phyloP scores from a whole-genome alignment of 768 basidiomycete genomes.

The Clathrus columnatus region DNA sequence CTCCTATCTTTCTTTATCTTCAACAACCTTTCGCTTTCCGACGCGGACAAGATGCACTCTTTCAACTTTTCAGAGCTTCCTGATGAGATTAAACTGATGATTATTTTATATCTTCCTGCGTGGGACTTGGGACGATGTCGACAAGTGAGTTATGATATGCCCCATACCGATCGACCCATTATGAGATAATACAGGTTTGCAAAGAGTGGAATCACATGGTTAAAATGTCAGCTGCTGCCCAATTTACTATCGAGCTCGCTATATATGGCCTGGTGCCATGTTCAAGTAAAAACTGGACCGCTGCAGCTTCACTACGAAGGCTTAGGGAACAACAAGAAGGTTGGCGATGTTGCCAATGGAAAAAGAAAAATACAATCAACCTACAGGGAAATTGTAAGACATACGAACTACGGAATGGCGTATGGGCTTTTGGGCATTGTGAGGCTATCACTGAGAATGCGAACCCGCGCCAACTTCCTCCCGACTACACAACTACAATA shows the following conservation, averaged over 20 bases:
- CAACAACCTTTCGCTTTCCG: too few relatives aligned
- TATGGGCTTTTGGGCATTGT: slow-evolving; percentile 3
- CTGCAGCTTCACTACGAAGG: not conserved
- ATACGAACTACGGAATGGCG: slow-evolving; percentile 7
- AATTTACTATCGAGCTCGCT: slow-evolving; percentile 7
- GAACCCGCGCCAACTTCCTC: not conserved
- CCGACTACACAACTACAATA: slow-evolving; percentile 1
- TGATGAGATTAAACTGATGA: not conserved
- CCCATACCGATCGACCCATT: too few relatives aligned
- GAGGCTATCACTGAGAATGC: not conserved
- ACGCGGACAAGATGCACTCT: not conserved
- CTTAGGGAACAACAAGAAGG: slow-evolving; percentile 7
- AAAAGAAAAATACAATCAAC: not conserved
- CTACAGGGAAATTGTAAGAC: not conserved
- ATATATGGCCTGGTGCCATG: not conserved
- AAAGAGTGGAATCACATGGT: not conserved
- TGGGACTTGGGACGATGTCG: slow-evolving; percentile 1
- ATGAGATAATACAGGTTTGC: slow-evolving; percentile 2
- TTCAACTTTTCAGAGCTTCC: not conserved
- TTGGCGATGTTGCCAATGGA: slow-evolving; percentile 7
- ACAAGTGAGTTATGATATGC: not conserved
- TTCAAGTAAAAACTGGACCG: not conserved
- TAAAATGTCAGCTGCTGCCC: not conserved
- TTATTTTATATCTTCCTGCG: not conserved
- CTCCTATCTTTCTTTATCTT: not conserved